Evolutionary conservation across 495 filamentous ascomycete genomes (phyloP).

Genomic region (Penicillium odoratum): DNA sequence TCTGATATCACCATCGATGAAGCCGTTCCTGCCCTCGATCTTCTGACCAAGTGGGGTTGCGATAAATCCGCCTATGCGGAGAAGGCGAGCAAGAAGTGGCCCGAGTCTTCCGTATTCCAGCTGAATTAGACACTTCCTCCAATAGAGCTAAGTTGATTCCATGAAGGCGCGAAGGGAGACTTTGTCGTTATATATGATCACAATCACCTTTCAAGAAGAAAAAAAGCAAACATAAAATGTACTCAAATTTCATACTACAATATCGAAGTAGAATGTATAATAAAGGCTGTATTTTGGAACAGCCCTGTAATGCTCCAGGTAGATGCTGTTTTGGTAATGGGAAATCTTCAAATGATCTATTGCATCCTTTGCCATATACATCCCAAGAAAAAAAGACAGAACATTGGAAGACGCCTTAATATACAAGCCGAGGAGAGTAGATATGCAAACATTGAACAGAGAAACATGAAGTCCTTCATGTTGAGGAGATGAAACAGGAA

Average conservation of each 20-base stretch:
- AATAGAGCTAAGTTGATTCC: background rate
- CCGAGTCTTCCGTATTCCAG: conserved; percentile 63
- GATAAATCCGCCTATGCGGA: conserved; percentile 59
- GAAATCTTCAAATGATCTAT: background rate
- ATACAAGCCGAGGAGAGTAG: conserved; percentile 31
- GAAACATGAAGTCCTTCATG: conserved; percentile 13
- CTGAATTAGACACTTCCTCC: conserved; percentile 21
- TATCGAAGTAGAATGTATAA: background rate
- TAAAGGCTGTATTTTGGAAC: background rate
- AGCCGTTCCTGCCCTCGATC: conserved; percentile 56
- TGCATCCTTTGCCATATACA: conserved; percentile 17
- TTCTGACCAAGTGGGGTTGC: conserved; percentile 62
- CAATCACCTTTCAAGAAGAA: background rate
- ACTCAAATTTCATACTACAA: background rate
- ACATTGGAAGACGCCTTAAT: conserved; percentile 28
- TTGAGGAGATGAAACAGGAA: conserved; percentile 15
- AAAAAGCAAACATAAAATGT: background rate
- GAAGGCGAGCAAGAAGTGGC: conserved; percentile 70
- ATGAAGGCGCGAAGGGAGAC: no score
- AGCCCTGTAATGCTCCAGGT: background rate
- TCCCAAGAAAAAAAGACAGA: conserved; percentile 10
- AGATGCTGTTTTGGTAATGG: background rate
- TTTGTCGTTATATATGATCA: background rate
- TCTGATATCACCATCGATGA: conserved; percentile 57
- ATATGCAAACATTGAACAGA: conserved; percentile 23